phyloP scores from a whole-genome alignment of 164 flowering plant genomes.

The Sedum album region DNA sequence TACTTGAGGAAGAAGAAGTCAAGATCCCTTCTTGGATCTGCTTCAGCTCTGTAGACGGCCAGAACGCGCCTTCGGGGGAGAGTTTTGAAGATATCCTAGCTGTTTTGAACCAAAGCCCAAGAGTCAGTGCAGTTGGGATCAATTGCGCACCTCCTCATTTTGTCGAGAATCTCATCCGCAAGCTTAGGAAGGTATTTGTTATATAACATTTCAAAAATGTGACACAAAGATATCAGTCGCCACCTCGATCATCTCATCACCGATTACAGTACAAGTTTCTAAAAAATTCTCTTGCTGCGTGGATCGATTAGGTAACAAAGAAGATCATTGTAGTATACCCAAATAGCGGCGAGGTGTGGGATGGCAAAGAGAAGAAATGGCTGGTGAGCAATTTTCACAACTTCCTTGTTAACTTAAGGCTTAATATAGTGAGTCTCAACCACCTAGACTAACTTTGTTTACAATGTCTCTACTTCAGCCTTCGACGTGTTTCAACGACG shows the following conservation, averaged over 20 bases:
- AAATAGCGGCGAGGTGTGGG: conserved; percentile 87
- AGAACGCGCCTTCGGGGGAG: conserved; percentile 72
- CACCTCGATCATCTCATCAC: too few relatives aligned
- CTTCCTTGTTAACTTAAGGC: not conserved
- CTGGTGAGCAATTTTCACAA: conserved; percentile 41
- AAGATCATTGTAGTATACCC: conserved; percentile 73
- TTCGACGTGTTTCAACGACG: conserved; percentile 51
- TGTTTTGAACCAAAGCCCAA: conserved; percentile 41
- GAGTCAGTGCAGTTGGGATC: conserved; percentile 63
- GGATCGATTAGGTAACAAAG: conserved; percentile 54
- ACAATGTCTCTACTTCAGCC: conserved; percentile 34
- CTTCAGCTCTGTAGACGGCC: conserved; percentile 81
- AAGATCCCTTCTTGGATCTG: conserved; percentile 79
- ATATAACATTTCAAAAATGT: too few relatives aligned
- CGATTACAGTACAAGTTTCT: too few relatives aligned
- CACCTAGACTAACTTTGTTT: not conserved
- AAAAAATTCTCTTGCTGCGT: too few relatives aligned
- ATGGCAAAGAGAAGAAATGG: conserved; percentile 78
- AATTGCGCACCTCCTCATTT: conserved; percentile 87
- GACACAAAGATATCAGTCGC: too few relatives aligned
- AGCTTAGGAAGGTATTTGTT: conserved; percentile 43
- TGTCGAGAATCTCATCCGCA: conserved; percentile 47
- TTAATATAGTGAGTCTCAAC: not conserved
- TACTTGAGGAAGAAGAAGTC: conserved; percentile 71
- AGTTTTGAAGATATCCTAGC: conserved; percentile 63